Evolutionary conservation across 345 rosid species (phyloP).

Genomic region (Balakata baccata): DNA sequence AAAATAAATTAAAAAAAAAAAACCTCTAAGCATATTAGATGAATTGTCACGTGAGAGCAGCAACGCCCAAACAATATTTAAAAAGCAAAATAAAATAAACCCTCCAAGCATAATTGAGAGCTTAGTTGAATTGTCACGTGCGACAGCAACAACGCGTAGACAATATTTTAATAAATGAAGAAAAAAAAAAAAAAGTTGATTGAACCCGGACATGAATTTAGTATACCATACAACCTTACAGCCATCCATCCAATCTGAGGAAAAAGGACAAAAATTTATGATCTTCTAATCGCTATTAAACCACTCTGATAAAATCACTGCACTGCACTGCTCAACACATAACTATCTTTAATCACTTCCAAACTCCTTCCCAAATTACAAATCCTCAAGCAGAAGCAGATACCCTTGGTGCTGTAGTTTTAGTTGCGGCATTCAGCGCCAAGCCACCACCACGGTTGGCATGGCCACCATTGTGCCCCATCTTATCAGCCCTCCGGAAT

Average conservation of each 20-base stretch:
- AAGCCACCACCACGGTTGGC: conserved; percentile 41
- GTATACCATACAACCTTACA: not conserved
- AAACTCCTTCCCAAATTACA: not conserved
- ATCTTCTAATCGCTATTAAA: conserved; percentile 6
- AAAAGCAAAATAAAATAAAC: too few species aligned
- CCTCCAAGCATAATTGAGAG: too few species aligned
- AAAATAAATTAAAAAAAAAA: too few species aligned
- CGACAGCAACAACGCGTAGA: too few species aligned
- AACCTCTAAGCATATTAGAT: too few species aligned
- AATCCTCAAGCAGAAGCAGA: conserved; percentile 51
- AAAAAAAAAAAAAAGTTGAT: too few species aligned
- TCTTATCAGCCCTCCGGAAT: conserved; percentile 45
- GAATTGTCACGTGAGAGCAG: too few species aligned
- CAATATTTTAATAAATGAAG: too few species aligned
- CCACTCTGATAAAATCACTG: conserved; percentile 5
- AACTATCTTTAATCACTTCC: not conserved
- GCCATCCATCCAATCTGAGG: not conserved
- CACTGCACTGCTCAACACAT: conserved; percentile 18
- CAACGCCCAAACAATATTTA: too few species aligned
- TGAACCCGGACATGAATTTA: too few species aligned
- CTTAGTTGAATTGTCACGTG: too few species aligned
- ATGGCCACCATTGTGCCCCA: conserved; percentile 41
- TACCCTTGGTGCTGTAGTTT: conserved; percentile 41
- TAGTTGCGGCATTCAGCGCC: conserved; percentile 33
- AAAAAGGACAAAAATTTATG: not conserved